These are phyloP conservation scores for Wickerhamiella occidentalis DNA, from an alignment of 805 yeast genomes.

Conservation along the genomic window DNA sequence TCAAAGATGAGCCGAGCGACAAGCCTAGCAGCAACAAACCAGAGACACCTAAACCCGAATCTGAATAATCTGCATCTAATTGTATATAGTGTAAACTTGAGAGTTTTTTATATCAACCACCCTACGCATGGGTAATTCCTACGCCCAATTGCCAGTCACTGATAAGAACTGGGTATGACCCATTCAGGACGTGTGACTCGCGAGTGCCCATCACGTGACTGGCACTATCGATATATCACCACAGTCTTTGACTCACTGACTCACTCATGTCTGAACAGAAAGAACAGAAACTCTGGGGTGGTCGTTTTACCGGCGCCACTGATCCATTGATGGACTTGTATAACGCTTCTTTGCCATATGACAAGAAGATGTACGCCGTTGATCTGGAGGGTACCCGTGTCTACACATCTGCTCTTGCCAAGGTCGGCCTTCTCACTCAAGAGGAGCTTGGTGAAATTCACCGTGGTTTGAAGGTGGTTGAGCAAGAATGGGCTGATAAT, in stretches of 20 bases:
- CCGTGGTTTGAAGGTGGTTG: constrained; percentile 59
- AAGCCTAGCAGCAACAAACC: neutral
- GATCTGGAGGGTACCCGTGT: constrained; percentile 91
- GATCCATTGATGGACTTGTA: constrained; percentile 97
- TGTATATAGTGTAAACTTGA: neutral
- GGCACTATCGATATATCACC: neutral
- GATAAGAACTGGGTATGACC: neutral
- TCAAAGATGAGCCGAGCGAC: neutral
- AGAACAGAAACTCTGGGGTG: constrained; percentile 89
- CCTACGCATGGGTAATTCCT: neutral
- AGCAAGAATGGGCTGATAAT: constrained; percentile 67
- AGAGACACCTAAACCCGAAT: neutral
- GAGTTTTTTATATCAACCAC: neutral
- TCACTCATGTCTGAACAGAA: constrained; percentile 1
- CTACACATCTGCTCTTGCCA: constrained; percentile 75
- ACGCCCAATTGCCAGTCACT: neutral
- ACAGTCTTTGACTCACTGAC: neutral
- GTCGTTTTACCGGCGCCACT: constrained; percentile 88
- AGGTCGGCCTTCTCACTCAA: constrained; percentile 58
- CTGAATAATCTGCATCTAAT: neutral
- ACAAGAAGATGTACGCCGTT: constrained; percentile 85
- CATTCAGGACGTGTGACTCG: neutral
- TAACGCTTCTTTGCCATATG: constrained; percentile 94
- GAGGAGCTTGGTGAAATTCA: constrained; percentile 75
- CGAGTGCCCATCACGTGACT: neutral